phyloP scores from a whole-genome alignment of 2,329 filamentous ascomycete species.

The Metarhizium robertsii region DNA sequence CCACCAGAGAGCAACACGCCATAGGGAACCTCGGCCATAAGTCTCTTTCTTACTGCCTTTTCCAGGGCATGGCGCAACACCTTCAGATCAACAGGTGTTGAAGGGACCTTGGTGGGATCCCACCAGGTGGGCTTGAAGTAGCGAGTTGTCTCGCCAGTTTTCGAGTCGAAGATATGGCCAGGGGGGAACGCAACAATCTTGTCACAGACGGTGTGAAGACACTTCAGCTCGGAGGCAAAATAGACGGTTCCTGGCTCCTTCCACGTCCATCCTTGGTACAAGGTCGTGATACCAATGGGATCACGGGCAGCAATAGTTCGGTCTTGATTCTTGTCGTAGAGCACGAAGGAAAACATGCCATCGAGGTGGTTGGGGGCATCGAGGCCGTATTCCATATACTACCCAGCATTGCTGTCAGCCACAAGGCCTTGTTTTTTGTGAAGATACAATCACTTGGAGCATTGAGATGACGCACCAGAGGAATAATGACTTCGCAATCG shows the following conservation, averaged over 20 bases:
- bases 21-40: conserved; percentile 98
- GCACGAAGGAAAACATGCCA: conserved; percentile 99
- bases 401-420: neutral
- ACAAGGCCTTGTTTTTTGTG: neutral
- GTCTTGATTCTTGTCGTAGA: conserved; percentile 93
- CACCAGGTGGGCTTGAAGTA: conserved; percentile 94
- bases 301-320: conserved; percentile 89
- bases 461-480: conserved; percentile 58
- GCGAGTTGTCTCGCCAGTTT: conserved; percentile 71
- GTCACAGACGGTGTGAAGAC: conserved; percentile 85
- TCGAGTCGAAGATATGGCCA: conserved; percentile 92
- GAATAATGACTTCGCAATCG: conserved; percentile 98
- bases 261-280: conserved; percentile 91
- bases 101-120: conserved; percentile 70
- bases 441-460: neutral
- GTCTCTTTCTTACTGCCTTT: conserved; percentile 84
- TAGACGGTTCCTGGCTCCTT: conserved; percentile 76
- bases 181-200: conserved; percentile 90
- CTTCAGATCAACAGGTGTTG: conserved; percentile 75
- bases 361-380: conserved; percentile 91
- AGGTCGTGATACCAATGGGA: conserved; percentile 92
- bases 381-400: conserved; percentile 89
- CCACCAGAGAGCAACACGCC: conserved; percentile 92
- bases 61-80: conserved; percentile 73
- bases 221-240: conserved; percentile 97